A percentile compares a stretch with the other conserved stretches of the same genome.
Evolutionary conservation across 805 yeast species (phyloP).

Genomic region (Barnettozyma siamensis): DNA sequence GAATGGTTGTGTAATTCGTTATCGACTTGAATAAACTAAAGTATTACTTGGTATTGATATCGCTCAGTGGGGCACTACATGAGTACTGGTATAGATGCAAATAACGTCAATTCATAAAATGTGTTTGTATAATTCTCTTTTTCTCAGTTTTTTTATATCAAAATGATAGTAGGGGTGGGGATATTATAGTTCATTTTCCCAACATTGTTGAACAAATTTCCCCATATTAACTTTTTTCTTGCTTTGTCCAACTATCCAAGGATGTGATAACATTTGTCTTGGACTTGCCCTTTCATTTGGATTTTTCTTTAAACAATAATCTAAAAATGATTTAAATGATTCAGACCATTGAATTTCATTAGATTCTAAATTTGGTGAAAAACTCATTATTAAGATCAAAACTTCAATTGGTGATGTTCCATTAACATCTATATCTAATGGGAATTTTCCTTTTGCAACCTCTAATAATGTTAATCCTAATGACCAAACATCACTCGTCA

Average conservation of each 20-base stretch:
- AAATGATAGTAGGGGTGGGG: too few relatives aligned
- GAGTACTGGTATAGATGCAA: too few relatives aligned
- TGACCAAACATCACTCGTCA: conserved; percentile 96
- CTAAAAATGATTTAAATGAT: conserved; percentile 76
- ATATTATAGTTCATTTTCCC: conserved; percentile 18
- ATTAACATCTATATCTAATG: conserved; percentile 40
- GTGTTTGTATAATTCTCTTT: too few relatives aligned
- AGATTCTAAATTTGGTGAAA: conserved; percentile 78
- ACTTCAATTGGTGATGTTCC: conserved; percentile 84
- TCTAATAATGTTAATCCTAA: conserved; percentile 87
- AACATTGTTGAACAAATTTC: conserved; percentile 58
- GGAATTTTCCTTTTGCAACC: conserved; percentile 89
- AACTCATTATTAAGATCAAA: conserved; percentile 71
- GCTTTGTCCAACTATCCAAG: conserved; percentile 83
- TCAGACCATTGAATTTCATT: conserved; percentile 76
- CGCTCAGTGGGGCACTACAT: too few relatives aligned
- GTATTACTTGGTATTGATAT: too few relatives aligned
- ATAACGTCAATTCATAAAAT: not conserved
- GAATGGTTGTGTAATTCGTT: too few relatives aligned
- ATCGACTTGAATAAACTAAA: too few relatives aligned
- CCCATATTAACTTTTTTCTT: conserved; percentile 76
- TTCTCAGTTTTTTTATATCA: too few relatives aligned
- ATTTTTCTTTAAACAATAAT: conserved; percentile 75
- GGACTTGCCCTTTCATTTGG: conserved; percentile 84
- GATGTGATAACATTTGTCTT: conserved; percentile 86